Evolutionary conservation across 139 green algal genomes (phyloP).

Genomic region (Pleodorina starrii): DNA sequence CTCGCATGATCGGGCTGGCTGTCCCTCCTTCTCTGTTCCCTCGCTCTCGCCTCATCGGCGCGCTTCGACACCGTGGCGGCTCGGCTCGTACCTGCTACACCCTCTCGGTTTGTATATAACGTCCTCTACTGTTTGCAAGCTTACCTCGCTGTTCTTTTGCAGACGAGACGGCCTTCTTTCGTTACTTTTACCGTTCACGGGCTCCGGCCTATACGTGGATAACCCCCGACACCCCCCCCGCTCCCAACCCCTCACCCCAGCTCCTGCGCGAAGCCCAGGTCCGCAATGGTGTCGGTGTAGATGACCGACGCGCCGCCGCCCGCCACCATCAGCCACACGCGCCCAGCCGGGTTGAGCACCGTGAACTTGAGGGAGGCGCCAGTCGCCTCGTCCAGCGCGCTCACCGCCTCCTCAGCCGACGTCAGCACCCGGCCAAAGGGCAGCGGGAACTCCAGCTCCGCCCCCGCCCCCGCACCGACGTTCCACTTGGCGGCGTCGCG

Average conservation of each 20-base stretch:
- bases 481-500: constrained; percentile 73
- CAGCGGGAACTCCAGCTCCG: constrained; percentile 88
- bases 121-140: too few species aligned
- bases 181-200: too few species aligned
- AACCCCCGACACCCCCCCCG: too few species aligned
- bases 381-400: constrained; percentile 80
- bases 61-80: too few species aligned
- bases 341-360: constrained; percentile 90
- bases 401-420: constrained; percentile 74
- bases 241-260: constrained; percentile 61
- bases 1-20: too few species aligned
- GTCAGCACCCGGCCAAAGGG: constrained; percentile 91
- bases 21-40: too few species aligned
- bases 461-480: constrained; percentile 59
- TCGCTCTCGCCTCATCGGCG: too few species aligned
- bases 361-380: constrained; percentile 94
- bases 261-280: constrained; percentile 83
- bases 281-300: constrained; percentile 93
- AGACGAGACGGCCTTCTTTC: too few species aligned
- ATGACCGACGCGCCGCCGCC: constrained; percentile 93
- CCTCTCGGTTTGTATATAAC: too few species aligned
- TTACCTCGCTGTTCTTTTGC: too few species aligned
- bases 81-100: too few species aligned
- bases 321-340: constrained; percentile 96
- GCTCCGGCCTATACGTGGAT: too few species aligned